A percentile compares a stretch with the other conserved stretches of the same genome.
Conservation (phyloP, 805 yeast genomes). For the Grigorovia yakushimaensis region DNA sequence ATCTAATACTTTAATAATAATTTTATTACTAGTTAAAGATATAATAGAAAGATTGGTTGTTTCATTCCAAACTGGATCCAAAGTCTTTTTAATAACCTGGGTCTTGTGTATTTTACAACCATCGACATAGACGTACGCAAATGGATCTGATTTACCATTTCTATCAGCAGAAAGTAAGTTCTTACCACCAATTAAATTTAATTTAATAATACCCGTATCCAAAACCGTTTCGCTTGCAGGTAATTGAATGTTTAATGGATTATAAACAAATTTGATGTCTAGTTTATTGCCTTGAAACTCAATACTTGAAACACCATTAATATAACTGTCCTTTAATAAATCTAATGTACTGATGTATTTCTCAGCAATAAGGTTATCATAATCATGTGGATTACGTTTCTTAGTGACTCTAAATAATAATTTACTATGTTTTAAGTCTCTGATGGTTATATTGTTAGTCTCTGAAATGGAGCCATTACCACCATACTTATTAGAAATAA, state of each 20-base stretch:
- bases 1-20: constrained; percentile 48
- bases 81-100: constrained; percentile 51
- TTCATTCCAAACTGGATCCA: constrained; percentile 75
- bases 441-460: constrained; percentile 51
- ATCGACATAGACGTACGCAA: constrained; percentile 42
- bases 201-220: constrained; percentile 56
- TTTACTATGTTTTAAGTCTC: constrained; percentile 59
- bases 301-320: constrained; percentile 36
- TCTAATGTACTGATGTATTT: constrained; percentile 41
- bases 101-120: constrained; percentile 48
- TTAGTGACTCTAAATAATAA: constrained; percentile 49
- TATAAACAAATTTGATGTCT: constrained; percentile 44
- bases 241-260: constrained; percentile 47
- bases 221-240: constrained; percentile 50
- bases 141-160: constrained; percentile 75
- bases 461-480: constrained; percentile 39
- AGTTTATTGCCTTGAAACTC: constrained; percentile 35
- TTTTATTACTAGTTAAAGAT: constrained; percentile 48
- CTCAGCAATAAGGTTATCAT: constrained; percentile 44
- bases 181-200: constrained; percentile 49
- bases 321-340: constrained; percentile 41
- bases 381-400: constrained; percentile 37
- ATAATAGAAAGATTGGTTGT: constrained; percentile 45
- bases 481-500: constrained; percentile 39
- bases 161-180: constrained; percentile 50